These are phyloP conservation scores for Penicillium robsamsonii DNA, from an alignment of 495 filamentous ascomycete species.

Conservation along the genomic window DNA sequence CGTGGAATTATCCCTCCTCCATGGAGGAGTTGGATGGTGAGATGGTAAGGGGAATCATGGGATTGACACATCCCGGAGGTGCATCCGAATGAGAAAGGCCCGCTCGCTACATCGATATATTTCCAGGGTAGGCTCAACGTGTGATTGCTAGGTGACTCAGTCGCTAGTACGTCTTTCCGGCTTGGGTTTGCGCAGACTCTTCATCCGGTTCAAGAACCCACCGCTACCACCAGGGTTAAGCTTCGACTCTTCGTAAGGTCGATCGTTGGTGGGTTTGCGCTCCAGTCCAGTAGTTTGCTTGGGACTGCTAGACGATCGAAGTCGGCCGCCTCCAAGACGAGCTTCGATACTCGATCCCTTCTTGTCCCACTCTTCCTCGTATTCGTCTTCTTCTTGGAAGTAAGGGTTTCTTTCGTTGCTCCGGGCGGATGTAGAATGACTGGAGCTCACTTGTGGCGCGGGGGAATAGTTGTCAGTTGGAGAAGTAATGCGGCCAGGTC, in stretches of 20 bases:
- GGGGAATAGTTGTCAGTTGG: slow-evolving; percentile 45
- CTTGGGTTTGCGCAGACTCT: slow-evolving; percentile 68
- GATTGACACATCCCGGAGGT: not conserved
- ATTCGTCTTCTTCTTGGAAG: slow-evolving; percentile 75
- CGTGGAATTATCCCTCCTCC: slow-evolving; percentile 24
- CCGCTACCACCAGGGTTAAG: slow-evolving; percentile 48
- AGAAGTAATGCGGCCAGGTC: slow-evolving; percentile 51
- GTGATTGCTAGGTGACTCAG: slow-evolving; percentile 6
- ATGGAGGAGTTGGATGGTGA: slow-evolving; percentile 5
- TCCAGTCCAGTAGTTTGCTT: slow-evolving; percentile 56
- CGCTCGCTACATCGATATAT: slow-evolving; percentile 1
- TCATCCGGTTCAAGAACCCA: slow-evolving; percentile 82
- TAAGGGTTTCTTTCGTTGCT: slow-evolving; percentile 74
- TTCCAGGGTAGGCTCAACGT: not conserved
- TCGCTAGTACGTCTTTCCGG: slow-evolving; percentile 45
- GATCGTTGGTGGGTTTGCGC: slow-evolving; percentile 69
- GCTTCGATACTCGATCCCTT: slow-evolving; percentile 60
- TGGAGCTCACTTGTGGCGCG: slow-evolving; percentile 28
- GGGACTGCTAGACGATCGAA: slow-evolving; percentile 62
- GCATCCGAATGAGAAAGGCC: not conserved
- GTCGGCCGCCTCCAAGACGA: slow-evolving; percentile 41
- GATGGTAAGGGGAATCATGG: slow-evolving; percentile 6
- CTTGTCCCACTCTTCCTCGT: slow-evolving; percentile 68
- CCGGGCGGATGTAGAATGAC: slow-evolving; percentile 31
- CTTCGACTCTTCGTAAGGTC: slow-evolving; percentile 42